These are phyloP conservation scores for Corylus americana DNA, from an alignment of 306 rosid genomes.

Conservation along the genomic window DNA sequence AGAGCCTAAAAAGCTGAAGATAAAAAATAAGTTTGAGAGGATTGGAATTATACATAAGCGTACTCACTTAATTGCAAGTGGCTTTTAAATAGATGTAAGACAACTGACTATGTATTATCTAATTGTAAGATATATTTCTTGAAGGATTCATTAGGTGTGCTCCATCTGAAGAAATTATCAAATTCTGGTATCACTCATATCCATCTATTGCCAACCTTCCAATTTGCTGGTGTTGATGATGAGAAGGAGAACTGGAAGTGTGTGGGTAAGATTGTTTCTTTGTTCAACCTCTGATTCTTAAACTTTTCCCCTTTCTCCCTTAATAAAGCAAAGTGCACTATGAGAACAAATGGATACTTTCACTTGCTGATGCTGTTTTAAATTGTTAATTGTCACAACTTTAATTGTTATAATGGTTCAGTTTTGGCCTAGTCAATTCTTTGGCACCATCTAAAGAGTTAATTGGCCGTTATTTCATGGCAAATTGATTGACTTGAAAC, in stretches of 20 bases:
- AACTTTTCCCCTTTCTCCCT: background rate
- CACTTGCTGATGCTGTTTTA: background rate
- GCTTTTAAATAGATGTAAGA: slow-evolving; percentile 10
- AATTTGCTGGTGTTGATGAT: slow-evolving; percentile 89
- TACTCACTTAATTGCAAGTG: background rate
- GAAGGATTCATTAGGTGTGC: slow-evolving; percentile 79
- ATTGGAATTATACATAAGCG: background rate
- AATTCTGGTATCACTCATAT: slow-evolving; percentile 83
- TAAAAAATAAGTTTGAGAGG: background rate
- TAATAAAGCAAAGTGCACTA: background rate
- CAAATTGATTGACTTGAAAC: slow-evolving; percentile 10
- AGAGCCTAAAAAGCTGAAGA: background rate
- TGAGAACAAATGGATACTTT: background rate
- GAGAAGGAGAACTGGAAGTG: slow-evolving; percentile 76
- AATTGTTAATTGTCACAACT: background rate
- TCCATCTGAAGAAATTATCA: slow-evolving; percentile 80
- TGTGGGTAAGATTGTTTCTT: slow-evolving; percentile 54
- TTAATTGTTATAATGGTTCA: background rate
- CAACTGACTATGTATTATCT: slow-evolving; percentile 19
- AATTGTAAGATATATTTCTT: slow-evolving; percentile 35
- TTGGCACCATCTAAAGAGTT: slow-evolving; percentile 4
- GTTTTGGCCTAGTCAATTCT: background rate
- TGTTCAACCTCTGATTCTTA: slow-evolving; percentile 16
- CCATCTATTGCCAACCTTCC: slow-evolving; percentile 88
- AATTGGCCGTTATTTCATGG: background rate